A percentile compares a stretch with the other conserved stretches of the same genome.
phyloP scores from a whole-genome alignment of 2,329 filamentous ascomycete genomes.

The Pyrenochaeta sp. region DNA sequence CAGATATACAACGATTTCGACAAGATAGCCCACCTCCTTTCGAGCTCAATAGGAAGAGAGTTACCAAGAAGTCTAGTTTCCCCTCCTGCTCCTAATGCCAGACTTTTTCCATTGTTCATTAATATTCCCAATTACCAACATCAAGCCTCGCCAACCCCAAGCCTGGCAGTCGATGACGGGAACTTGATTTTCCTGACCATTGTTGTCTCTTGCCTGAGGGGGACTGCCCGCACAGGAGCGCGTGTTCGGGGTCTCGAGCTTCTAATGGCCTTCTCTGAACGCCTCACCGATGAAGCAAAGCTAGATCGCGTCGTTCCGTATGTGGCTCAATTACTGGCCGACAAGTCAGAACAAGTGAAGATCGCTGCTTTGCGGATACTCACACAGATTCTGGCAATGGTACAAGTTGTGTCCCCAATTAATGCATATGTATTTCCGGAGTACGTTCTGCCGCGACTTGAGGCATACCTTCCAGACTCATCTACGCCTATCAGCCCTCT shows the following conservation, averaged over 20 bases:
- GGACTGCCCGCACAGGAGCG: constrained; percentile 86
- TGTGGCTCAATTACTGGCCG: constrained; percentile 80
- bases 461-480: constrained; percentile 62
- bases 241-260: constrained; percentile 90
- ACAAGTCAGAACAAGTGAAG: constrained; percentile 83
- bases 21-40: constrained; percentile 94
- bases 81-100: constrained; percentile 54
- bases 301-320: constrained; percentile 93
- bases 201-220: constrained; percentile 86
- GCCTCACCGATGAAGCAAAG: constrained; percentile 93
- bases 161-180: constrained; percentile 79
- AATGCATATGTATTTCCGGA: constrained; percentile 73
- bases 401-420: constrained; percentile 82
- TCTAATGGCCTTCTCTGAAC: constrained; percentile 87
- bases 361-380: constrained; percentile 85
- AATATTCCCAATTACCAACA: constrained; percentile 88
- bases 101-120: constrained; percentile 80
- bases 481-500: constrained; percentile 63
- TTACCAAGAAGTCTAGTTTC: constrained; percentile 40
- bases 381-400: constrained; percentile 82
- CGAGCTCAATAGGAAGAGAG: constrained; percentile 67
- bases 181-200: constrained; percentile 91
- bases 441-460: constrained; percentile 68
- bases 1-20: constrained; percentile 94
- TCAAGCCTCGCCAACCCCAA: constrained; percentile 66